Base-by-base conservation (phyloP, 169 alveolate species). In the Ichthyophthirius multifiliis region DNA sequence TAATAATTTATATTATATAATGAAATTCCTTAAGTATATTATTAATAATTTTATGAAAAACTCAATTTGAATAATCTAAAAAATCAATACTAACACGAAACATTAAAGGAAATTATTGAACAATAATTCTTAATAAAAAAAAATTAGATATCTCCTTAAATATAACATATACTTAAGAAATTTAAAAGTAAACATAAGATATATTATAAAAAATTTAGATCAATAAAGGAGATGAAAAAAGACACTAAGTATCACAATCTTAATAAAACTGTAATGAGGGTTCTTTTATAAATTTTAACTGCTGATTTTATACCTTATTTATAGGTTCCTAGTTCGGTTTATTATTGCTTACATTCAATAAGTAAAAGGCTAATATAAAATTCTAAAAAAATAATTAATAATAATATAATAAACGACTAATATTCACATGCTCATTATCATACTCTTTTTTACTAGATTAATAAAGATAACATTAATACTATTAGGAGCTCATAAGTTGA, bases 351-450 rank as follows among this genome's bases (percentile, higher is more conserved):
- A 34, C 34, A 55, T 10, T 27, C 71, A 4, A 20, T 55, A 39
- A 55, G 71, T 18, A 55, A 16, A 10, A 55, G 31, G 13, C 5
- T 55, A n/a, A 39, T 55, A 1, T 6, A 55, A n/a, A 27, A 34
- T 20, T 55, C 71, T 1, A 55, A 55, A 39, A 55, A 55, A 55
- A 10, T 55, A 6, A 55, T 55, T 10, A 55, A 55, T 27, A 55
- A 55, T 55, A 55, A 34, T 27, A 55, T 55, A 13, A 39, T 55
- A 10, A 55, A 55, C 15, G 71, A 55, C 39, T 55, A 55, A 23
- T 55, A 55, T 18, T 55, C 71, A 15, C 71, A 55, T 27, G 71
- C 71, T 55, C 71, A 55, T 27, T 55, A 55, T 27, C 23, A 55
- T 55, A 55, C 71, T 18, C 23, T 55, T 34, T 55, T 55, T 55